Conservation (phyloP, 2,329 filamentous ascomycete species). For the Ceratocystis albifundus region DNA sequence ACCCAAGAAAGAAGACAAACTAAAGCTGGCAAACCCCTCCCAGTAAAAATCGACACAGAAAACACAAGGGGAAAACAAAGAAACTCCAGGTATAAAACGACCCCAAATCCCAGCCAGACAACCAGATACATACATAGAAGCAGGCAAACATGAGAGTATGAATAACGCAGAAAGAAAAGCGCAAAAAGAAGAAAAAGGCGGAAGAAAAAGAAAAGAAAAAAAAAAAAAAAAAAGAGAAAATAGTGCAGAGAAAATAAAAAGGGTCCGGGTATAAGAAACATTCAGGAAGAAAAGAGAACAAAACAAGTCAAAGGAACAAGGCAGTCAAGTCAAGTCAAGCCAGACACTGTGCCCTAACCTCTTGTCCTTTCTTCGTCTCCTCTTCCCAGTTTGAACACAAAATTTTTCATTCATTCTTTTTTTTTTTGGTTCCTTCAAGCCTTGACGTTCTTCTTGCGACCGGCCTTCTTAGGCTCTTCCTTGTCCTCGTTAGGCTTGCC, state of each 20-base stretch:
- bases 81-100: conserved; percentile 21
- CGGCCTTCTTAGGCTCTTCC: conserved; percentile 50
- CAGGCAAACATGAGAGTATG: conserved; percentile 18
- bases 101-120: conserved; percentile 8
- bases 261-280: conserved; percentile 13
- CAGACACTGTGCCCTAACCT: neutral
- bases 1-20: neutral
- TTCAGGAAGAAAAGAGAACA: conserved; percentile 2
- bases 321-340: neutral
- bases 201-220: conserved; percentile 18
- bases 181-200: conserved; percentile 22
- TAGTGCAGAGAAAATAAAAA: neutral
- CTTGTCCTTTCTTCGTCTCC: conserved; percentile 8
- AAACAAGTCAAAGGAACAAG: neutral
- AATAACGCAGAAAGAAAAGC: neutral
- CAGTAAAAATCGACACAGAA: neutral
- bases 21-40: conserved; percentile 14
- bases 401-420: neutral
- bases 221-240: conserved; percentile 3
- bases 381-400: neutral
- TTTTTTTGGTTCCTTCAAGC: conserved; percentile 24
- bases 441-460: conserved; percentile 45
- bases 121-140: neutral
- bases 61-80: conserved; percentile 14
- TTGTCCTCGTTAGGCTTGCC: conserved; percentile 43